These are phyloP conservation scores for Drechslerella dactyloides DNA, from an alignment of 2,329 filamentous ascomycete genomes.

Conservation along the genomic window DNA sequence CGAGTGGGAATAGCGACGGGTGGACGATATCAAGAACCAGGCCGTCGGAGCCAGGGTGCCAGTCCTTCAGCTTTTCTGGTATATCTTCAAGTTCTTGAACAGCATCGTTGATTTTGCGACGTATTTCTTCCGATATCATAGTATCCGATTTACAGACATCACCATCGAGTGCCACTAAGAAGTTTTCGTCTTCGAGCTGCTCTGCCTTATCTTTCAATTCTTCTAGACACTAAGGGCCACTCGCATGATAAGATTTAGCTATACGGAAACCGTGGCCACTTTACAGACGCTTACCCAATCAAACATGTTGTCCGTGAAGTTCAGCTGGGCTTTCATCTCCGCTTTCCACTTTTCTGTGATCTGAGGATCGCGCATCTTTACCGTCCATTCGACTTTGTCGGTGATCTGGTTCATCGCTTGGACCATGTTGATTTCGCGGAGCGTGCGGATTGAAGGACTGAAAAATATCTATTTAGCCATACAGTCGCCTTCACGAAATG, in stretches of 20 bases:
- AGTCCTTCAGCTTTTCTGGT: conserved; percentile 64
- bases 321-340: conserved; percentile 55
- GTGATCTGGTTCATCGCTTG: conserved; percentile 57
- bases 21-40: conserved; percentile 69
- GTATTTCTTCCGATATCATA: conserved; percentile 58
- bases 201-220: conserved; percentile 64
- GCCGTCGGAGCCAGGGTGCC: conserved; percentile 67
- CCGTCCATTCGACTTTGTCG: conserved; percentile 58
- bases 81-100: conserved; percentile 63
- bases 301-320: conserved; percentile 58
- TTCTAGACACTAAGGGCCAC: conserved; percentile 56
- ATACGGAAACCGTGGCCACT: too few relatives aligned
- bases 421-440: conserved; percentile 58
- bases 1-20: conserved; percentile 68
- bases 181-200: conserved; percentile 59
- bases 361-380: conserved; percentile 57
- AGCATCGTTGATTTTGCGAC: conserved; percentile 58
- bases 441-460: conserved; percentile 7
- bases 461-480: background rate
- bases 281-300: conserved; percentile 55
- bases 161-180: conserved; percentile 61
- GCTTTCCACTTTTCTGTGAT: conserved; percentile 57
- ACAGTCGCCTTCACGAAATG: too few relatives aligned
- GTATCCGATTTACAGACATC: conserved; percentile 65
- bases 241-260: too few relatives aligned